Percentiles rank a stretch among this genome's conserved stretches.
phyloP scores from a whole-genome alignment of 345 rosid genomes.

The Capsella bursapastoris region DNA sequence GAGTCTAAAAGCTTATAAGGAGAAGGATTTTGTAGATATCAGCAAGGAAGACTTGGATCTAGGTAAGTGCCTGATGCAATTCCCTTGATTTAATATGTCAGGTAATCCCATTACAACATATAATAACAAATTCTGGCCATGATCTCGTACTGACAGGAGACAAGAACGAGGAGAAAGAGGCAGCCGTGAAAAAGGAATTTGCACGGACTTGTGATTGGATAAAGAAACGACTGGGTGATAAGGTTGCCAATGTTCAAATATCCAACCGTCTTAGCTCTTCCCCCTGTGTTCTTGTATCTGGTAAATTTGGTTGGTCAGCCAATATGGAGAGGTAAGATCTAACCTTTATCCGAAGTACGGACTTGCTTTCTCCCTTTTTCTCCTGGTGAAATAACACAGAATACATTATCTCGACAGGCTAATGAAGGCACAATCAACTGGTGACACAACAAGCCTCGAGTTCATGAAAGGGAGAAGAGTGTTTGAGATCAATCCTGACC shows the following conservation, averaged over 20 bases:
- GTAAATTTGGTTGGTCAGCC: conserved; percentile 98
- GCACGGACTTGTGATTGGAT: conserved; percentile 97
- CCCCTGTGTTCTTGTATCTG: conserved; percentile 94
- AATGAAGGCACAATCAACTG: conserved; percentile 91
- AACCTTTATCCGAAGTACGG: not conserved
- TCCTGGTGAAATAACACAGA: conserved; percentile 11
- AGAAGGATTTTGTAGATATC: conserved; percentile 91
- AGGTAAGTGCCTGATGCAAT: conserved; percentile 51
- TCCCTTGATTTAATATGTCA: conserved; percentile 1
- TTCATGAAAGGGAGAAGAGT: conserved; percentile 98
- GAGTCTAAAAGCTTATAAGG: conserved; percentile 88
- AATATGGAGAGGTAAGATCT: conserved; percentile 89
- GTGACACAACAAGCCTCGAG: conserved; percentile 79
- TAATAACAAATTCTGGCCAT: conserved; percentile 27
- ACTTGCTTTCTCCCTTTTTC: not conserved
- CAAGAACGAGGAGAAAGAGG: conserved; percentile 87
- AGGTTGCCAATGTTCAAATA: conserved; percentile 88
- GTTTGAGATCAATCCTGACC: conserved; percentile 95
- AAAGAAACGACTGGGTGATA: conserved; percentile 83
- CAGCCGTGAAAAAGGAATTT: conserved; percentile 76
- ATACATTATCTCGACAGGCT: conserved; percentile 54
- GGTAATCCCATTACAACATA: conserved; percentile 8
- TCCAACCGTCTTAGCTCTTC: conserved; percentile 92
- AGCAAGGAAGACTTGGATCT: conserved; percentile 98
- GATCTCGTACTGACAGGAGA: conserved; percentile 62